Base-by-base conservation (phyloP, 2,329 filamentous ascomycete species). In the Fusarium cyanostomum region DNA sequence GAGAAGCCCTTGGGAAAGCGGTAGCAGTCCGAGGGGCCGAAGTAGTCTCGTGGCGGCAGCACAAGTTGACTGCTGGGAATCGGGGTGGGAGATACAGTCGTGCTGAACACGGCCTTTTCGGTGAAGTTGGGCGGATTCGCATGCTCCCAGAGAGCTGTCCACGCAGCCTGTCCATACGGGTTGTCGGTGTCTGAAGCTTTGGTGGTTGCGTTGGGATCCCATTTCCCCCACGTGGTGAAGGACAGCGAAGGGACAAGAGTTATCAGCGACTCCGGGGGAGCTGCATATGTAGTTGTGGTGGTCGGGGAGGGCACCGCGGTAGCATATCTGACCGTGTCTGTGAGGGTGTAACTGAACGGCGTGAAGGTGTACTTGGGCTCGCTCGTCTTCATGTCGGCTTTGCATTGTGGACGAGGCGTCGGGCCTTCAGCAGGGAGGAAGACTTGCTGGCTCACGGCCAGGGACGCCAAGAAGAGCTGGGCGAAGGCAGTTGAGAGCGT, bases 11-110 rank as follows among this genome's bases (percentile, higher is more conserved):
- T 68, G 0, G 82, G 81, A 28, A 86, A 84, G 16, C 75, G 78
- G 42, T 82, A 80, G 62, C 82, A 84, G 13, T 82, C 75, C 16
- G 76, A 74, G 39, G 82, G 78, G 0, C 75, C 76, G 52, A 84
- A 82, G 56, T 83, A 84, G 44, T 83, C 80, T 2, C 75, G 70
- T 0, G 86, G 85, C 0, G 85, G 86, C 1, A 86, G 76, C 7
- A 87, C 74, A 1, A 88, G 77, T 54, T 87, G 83, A 50, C 74
- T 81, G 1, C 77, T 83, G 0, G 84, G 81, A 2, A 88, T 72
- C 0, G 84, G 78, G 0, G 84, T 88, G 0, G 85, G 83, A 5
- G 75, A 77, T 2, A 85, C 84, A 0, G 85, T 87, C 0, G 84
- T 84, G 48, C 71, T 75, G 26, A 66, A 74, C 10, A 74, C 27